A percentile compares a stretch with the other conserved stretches of the same genome.
phyloP scores from a whole-genome alignment of 73 alveolate genomes.

The Symbiodinium natans region DNA sequence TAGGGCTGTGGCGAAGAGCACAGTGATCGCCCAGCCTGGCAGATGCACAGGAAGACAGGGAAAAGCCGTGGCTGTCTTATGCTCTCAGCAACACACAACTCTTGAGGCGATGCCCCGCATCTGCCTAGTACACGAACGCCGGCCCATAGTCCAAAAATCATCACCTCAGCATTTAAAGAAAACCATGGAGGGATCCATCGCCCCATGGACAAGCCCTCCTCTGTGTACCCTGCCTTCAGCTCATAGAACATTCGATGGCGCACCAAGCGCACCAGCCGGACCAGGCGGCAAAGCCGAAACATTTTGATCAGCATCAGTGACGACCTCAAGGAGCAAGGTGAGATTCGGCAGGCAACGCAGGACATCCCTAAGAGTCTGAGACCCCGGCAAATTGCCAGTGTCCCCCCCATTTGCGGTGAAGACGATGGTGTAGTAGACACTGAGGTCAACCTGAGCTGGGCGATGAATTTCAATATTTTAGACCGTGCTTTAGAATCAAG shows the following conservation, averaged over 20 bases:
- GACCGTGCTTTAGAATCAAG: too few relatives aligned
- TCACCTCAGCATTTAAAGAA: background rate
- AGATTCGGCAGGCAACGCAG: background rate
- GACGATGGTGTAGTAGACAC: background rate
- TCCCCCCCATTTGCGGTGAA: background rate
- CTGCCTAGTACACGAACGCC: slow-evolving; percentile 41
- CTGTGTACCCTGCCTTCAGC: slow-evolving; percentile 9
- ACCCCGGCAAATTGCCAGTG: background rate
- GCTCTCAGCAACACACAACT: background rate
- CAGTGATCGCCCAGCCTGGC: slow-evolving; percentile 18
- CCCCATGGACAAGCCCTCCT: background rate
- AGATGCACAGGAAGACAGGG: background rate
- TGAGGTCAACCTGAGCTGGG: background rate
- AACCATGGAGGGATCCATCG: background rate
- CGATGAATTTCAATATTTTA: too few relatives aligned
- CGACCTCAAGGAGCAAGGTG: background rate
- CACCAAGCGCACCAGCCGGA: slow-evolving; percentile 46
- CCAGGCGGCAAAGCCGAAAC: slow-evolving; percentile 33
- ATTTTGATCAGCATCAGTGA: slow-evolving; percentile 36
- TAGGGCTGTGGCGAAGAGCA: background rate
- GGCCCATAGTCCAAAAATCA: slow-evolving; percentile 46
- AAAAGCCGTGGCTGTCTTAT: background rate
- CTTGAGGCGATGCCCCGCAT: background rate
- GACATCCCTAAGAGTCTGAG: background rate
- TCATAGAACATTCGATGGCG: slow-evolving; percentile 27